A percentile compares a stretch with the other conserved stretches of the same genome.
phyloP scores from a whole-genome alignment of 2,329 filamentous ascomycete genomes.

The Endocalyx cinctus region DNA sequence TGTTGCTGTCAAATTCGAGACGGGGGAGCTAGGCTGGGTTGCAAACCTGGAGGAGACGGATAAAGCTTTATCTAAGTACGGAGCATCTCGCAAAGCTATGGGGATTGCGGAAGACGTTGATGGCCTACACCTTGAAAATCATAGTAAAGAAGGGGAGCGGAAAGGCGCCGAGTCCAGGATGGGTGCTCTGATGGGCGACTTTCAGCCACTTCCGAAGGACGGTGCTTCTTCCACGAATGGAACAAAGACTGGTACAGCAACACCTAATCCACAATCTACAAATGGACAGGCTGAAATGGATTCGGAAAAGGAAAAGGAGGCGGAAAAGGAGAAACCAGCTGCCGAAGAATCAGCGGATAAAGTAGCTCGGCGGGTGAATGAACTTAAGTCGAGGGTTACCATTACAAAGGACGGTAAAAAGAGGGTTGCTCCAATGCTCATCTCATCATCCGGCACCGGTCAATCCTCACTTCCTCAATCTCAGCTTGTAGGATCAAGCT shows the following conservation, averaged over 20 bases:
- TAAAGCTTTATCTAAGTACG: slow-evolving; percentile 88
- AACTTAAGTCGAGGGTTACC: slow-evolving; percentile 84
- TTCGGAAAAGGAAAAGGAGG: slow-evolving; percentile 21
- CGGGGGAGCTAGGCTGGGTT: slow-evolving; percentile 85
- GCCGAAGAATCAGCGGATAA: slow-evolving; percentile 50
- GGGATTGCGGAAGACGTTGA: slow-evolving; percentile 92
- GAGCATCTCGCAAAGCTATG: slow-evolving; percentile 78
- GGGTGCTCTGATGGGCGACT: slow-evolving; percentile 97
- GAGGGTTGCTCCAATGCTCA: slow-evolving; percentile 83
- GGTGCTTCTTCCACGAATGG: slow-evolving; percentile 45
- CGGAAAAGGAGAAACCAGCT: slow-evolving; percentile 26
- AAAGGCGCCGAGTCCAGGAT: slow-evolving; percentile 90
- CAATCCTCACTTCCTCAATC: slow-evolving; percentile 86
- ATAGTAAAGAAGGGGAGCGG: slow-evolving; percentile 85
- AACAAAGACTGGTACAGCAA: slow-evolving; percentile 38
- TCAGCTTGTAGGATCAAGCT: slow-evolving; percentile 74
- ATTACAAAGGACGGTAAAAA: slow-evolving; percentile 97
- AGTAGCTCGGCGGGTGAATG: slow-evolving; percentile 48
- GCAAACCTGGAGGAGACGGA: slow-evolving; percentile 85
- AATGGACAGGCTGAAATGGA: slow-evolving; percentile 26
- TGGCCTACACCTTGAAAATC: slow-evolving; percentile 79
- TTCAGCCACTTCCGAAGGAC: slow-evolving; percentile 49
- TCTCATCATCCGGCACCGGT: slow-evolving; percentile 82
- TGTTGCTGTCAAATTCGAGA: slow-evolving; percentile 73
- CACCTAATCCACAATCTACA: slow-evolving; percentile 33